Conservation (phyloP, 192 early-diverging fungal species). For the Chytriomyces sp. region DNA sequence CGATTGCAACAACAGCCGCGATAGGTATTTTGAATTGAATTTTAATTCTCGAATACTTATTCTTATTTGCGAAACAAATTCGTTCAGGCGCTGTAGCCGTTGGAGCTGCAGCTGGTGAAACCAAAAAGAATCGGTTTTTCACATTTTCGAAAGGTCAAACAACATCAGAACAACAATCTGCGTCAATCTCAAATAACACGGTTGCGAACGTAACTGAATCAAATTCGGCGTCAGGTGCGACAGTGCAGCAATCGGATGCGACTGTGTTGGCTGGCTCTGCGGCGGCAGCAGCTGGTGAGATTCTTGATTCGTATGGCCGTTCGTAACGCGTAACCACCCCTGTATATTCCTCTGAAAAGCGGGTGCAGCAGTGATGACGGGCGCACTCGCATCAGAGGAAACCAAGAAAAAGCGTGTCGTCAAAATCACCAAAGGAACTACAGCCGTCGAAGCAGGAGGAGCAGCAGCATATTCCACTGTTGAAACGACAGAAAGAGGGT, state of each 20-base stretch:
- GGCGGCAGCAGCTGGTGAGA: not conserved
- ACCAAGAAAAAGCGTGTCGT: not conserved
- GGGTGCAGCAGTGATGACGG: not conserved
- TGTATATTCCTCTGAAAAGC: not conserved
- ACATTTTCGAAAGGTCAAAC: too few species aligned
- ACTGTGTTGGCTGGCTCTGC: not conserved
- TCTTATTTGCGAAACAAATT: not conserved
- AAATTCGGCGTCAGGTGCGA: not conserved
- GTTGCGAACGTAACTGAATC: not conserved
- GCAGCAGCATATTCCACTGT: not conserved
- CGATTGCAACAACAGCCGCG: not conserved
- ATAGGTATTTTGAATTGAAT: not conserved
- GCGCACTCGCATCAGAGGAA: not conserved
- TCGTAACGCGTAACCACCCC: not conserved
- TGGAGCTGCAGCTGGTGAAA: slow-evolving; percentile 5
- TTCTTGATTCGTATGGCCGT: not conserved
- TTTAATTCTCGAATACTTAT: not conserved
- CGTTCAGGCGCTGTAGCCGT: not conserved
- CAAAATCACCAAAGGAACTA: not conserved
- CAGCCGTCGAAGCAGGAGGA: not conserved
- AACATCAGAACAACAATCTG: too few species aligned
- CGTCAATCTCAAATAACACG: not conserved
- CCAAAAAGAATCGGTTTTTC: not conserved
- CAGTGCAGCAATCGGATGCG: not conserved
- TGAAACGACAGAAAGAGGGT: too few species aligned